Percentiles rank a stretch among this genome's conserved stretches.
Conservation (phyloP, 345 rosid species). For the Ailanthus altissimus region DNA sequence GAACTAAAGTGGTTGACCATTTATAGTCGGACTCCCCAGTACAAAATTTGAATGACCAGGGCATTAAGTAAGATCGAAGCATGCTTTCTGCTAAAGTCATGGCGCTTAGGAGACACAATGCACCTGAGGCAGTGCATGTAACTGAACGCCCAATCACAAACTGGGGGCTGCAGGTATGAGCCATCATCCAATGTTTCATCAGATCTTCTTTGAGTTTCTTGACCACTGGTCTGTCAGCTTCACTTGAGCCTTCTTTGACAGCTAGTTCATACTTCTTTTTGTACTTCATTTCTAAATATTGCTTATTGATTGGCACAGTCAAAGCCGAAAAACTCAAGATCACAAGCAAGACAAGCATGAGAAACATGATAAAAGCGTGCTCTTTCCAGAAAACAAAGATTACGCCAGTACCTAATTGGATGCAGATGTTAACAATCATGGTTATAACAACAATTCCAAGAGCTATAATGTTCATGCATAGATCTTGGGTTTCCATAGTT, state of each 20-base stretch:
- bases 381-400: constrained; percentile 61
- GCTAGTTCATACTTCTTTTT: constrained; percentile 58
- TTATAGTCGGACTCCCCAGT: constrained; percentile 72
- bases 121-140: constrained; percentile 82
- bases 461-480: constrained; percentile 58
- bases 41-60: constrained; percentile 59
- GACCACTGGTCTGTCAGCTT: constrained; percentile 30
- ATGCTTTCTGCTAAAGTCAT: constrained; percentile 63
- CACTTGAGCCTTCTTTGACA: constrained; percentile 45
- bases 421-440: constrained; percentile 63
- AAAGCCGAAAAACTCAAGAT: constrained; percentile 62
- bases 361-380: constrained; percentile 54
- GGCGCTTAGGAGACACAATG: constrained; percentile 64
- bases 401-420: constrained; percentile 78
- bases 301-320: constrained; percentile 54
- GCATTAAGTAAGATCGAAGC: constrained; percentile 58
- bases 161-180: constrained; percentile 84
- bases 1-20: constrained; percentile 65
- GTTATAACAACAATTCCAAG: constrained; percentile 73
- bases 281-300: constrained; percentile 55
- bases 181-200: constrained; percentile 84
- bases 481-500: constrained; percentile 60
- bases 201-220: constrained; percentile 57
- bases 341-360: constrained; percentile 59
- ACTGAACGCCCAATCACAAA: constrained; percentile 80